Percentiles rank a stretch among this genome's conserved stretches.
Conservation (phyloP, 306 rosid species). For the Vigna angularis region DNA sequence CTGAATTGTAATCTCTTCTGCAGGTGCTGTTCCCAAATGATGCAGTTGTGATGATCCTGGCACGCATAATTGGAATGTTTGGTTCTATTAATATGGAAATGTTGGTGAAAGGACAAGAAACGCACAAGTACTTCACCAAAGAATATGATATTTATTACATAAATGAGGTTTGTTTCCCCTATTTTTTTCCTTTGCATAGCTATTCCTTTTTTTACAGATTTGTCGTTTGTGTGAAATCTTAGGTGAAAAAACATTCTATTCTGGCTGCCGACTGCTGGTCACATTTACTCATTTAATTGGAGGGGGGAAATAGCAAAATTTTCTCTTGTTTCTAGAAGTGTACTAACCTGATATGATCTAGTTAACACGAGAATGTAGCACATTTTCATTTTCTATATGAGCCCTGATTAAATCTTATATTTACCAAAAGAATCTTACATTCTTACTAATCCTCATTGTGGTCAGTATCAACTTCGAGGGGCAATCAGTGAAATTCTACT, state of each 20-base stretch:
- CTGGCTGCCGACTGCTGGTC: neutral
- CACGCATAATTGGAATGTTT: conserved; percentile 83
- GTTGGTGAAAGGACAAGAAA: conserved; percentile 82
- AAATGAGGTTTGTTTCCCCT: conserved; percentile 76
- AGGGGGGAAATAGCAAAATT: neutral
- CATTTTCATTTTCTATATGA: neutral
- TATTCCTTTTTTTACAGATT: neutral
- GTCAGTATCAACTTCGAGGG: conserved; percentile 17
- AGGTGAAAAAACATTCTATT: neutral
- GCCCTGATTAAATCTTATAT: neutral
- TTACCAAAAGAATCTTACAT: conserved; percentile 14
- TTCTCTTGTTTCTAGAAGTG: conserved; percentile 17
- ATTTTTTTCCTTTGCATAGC: neutral
- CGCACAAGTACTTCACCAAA: conserved; percentile 91
- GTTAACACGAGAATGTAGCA: conserved; percentile 3
- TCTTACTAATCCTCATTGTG: conserved; percentile 14
- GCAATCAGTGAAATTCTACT: neutral
- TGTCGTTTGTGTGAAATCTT: neutral
- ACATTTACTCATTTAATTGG: conserved; percentile 3
- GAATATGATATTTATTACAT: conserved; percentile 80
- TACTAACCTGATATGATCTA: conserved; percentile 19
- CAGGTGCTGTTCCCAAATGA: conserved; percentile 97
- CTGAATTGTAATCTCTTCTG: conserved; percentile 4
- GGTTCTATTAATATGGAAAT: conserved; percentile 90
- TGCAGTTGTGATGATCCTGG: conserved; percentile 75